phyloP scores from a whole-genome alignment of 164 flowering plant species.

The Macadamia integrifolia region DNA sequence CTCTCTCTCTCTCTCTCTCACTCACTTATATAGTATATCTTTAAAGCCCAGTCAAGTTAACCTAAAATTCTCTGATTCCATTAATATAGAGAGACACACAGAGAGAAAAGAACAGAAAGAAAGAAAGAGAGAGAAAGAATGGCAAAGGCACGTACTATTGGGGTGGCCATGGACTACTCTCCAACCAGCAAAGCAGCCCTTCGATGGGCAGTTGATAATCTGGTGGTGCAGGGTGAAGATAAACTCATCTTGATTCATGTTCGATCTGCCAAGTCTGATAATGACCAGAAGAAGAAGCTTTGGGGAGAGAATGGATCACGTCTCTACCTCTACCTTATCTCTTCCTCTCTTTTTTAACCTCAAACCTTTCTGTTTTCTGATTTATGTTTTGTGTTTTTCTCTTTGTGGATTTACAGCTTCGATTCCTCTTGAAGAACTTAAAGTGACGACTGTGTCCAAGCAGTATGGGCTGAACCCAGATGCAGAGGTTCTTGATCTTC shows the following conservation, averaged over 20 bases:
- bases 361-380: too few species aligned
- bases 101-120: too few species aligned
- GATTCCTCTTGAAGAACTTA: constrained; percentile 60
- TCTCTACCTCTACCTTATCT: constrained; percentile 15
- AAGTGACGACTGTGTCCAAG: constrained; percentile 34
- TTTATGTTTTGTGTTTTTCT: not conserved
- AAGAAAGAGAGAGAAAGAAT: too few species aligned
- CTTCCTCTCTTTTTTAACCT: too few species aligned
- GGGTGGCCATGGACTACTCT: constrained; percentile 51
- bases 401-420: constrained; percentile 30
- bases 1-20: too few species aligned
- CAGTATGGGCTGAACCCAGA: constrained; percentile 51
- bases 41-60: too few species aligned
- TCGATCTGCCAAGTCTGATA: constrained; percentile 40
- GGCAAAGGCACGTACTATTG: too few species aligned
- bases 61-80: too few species aligned
- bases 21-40: too few species aligned
- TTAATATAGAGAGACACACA: too few species aligned
- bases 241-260: constrained; percentile 41
- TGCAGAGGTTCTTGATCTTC: constrained; percentile 50
- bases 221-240: constrained; percentile 37
- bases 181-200: constrained; percentile 54
- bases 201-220: constrained; percentile 48
- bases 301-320: constrained; percentile 61
- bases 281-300: constrained; percentile 37